Base-by-base conservation (phyloP, 2,329 filamentous ascomycete genomes). In the Dactylellina cionopaga region DNA sequence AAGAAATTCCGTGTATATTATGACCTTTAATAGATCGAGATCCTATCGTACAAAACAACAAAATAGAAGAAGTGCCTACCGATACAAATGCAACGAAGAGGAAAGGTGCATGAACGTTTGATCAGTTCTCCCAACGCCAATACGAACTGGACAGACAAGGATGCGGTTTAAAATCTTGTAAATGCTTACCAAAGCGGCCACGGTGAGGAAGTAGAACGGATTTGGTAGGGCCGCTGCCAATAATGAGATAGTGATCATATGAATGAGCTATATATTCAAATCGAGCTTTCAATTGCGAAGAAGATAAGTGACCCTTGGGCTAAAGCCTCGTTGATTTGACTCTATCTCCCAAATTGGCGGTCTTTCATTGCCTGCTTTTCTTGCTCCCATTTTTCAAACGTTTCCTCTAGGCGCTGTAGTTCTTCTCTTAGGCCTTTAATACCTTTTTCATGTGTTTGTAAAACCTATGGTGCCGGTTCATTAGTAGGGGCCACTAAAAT, bases 381-480 rank as follows among this genome's bases (percentile, higher is more conserved):
- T 54, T 80, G 80, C 68, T 86, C 82, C 84, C 85, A 87, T 58
- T 84, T 83, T 5, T 80, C 80, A 75, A 84, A 87, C 62, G 86
- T 84, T 75, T 83, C 82, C 74, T 83, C 82, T 49, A 86, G 84
- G 49, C 83, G 81, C 59, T 83, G 83, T 33, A 87, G 76, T 80
- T 87, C 85, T 75, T 88, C 89, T 80, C 88, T 90, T 74, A 96
- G 83, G 79, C 93, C 89, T 22, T 73, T 74, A 25, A 77, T 62
- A 43, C 76, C 76, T n/a, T 73, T 75, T 13, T 75, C 75, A 43
- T 77, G 77, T 13, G 63, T 75, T 46, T 62, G 52, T 4, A 77
- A 39, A n/a, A 77, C 74, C 76, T 72, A 27, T 24, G 11, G 22
- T 2, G 9, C 4, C 13, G 1, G 74, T 24, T 24, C 22, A 17